Conservation (phyloP, 257 asterid species). For the Solanum rostratum region DNA sequence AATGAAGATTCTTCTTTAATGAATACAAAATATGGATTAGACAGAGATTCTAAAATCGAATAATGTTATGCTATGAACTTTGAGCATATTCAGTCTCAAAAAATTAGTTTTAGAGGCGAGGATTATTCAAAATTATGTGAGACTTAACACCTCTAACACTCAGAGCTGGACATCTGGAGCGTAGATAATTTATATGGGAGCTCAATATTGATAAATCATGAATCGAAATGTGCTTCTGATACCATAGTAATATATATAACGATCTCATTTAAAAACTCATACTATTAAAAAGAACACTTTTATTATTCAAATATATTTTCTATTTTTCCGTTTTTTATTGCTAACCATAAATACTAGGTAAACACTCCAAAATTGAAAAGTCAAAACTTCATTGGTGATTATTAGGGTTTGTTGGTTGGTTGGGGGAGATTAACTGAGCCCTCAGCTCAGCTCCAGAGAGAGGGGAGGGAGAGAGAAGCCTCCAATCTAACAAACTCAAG, state of each 20-base stretch:
- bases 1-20: too few species aligned
- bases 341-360: neutral
- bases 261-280: neutral
- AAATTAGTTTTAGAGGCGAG: rapidly evolving
- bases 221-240: neutral
- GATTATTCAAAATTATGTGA: neutral
- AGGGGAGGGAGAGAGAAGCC: neutral
- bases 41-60: neutral
- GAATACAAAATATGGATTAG: too few species aligned
- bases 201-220: neutral
- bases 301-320: neutral
- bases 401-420: neutral
- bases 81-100: neutral
- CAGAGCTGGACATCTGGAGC: neutral
- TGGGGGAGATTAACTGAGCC: neutral
- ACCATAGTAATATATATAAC: too few species aligned
- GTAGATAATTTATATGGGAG: neutral
- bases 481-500: neutral
- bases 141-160: neutral
- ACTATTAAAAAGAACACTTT: neutral
- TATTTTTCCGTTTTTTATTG: neutral
- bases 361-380: neutral
- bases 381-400: neutral
- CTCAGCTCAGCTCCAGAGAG: neutral
- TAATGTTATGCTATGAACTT: too few species aligned